These are phyloP conservation scores for Mucor mucedo DNA, from an alignment of 371 early-diverging fungal species.

Conservation along the genomic window DNA sequence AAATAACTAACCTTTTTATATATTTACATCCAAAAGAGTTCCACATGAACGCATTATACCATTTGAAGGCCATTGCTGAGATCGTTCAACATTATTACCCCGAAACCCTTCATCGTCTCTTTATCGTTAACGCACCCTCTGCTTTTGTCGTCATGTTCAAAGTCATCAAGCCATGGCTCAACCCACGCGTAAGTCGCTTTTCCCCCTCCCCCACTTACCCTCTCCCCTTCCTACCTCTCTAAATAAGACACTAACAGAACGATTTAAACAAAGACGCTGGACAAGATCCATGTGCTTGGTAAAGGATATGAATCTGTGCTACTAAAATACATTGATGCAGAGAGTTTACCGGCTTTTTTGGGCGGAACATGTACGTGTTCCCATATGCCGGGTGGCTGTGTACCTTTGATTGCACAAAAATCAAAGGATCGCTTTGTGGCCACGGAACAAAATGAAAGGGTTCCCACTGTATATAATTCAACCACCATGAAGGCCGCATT, in stretches of 20 bases:
- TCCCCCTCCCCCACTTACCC: too few relatives aligned
- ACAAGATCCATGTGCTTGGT: conserved; percentile 76
- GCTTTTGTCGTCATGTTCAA: conserved; percentile 80
- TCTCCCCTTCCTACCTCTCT: neutral
- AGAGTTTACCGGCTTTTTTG: conserved; percentile 73
- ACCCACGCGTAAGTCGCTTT: conserved; percentile 60
- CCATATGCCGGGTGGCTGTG: conserved; percentile 78
- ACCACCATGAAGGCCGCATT: conserved; percentile 21
- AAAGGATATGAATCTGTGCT: conserved; percentile 62
- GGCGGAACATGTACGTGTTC: conserved; percentile 79
- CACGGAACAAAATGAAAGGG: conserved; percentile 29
- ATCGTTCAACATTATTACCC: conserved; percentile 82
- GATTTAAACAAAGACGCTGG: conserved; percentile 49
- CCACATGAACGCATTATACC: conserved; percentile 72
- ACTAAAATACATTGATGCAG: conserved; percentile 70
- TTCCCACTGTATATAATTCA: conserved; percentile 33
- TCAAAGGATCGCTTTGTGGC: conserved; percentile 23
- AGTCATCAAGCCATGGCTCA: conserved; percentile 76
- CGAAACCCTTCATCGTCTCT: conserved; percentile 76
- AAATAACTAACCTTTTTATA: conserved; percentile 9
- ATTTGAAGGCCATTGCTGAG: conserved; percentile 72
- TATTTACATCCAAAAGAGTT: conserved; percentile 62
- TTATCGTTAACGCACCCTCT: conserved; percentile 80
- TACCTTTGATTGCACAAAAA: conserved; percentile 41
- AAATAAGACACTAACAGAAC: neutral